A percentile compares a stretch with the other conserved stretches of the same genome.
These are phyloP conservation scores for Teratosphaeria zuluensis DNA, from an alignment of 2,329 filamentous ascomycete species.

Conservation along the genomic window DNA sequence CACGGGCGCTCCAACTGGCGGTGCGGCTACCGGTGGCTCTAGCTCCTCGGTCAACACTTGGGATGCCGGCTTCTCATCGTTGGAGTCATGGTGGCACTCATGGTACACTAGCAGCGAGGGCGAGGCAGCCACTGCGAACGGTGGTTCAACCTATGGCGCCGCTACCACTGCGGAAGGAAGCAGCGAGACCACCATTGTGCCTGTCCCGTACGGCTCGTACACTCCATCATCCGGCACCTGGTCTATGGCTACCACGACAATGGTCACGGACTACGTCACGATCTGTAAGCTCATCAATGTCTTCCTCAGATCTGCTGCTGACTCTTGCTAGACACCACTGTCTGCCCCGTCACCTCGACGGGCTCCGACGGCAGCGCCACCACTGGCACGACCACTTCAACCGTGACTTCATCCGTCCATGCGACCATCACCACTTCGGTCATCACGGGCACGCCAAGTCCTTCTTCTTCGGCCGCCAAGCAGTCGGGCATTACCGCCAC, in stretches of 20 bases:
- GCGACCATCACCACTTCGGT: background rate
- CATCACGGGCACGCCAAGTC: background rate
- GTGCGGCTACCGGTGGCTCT: background rate
- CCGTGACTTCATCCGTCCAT: background rate
- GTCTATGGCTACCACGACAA: background rate
- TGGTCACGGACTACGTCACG: background rate
- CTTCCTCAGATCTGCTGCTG: background rate
- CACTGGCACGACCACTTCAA: background rate
- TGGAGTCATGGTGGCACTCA: background rate
- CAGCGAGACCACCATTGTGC: background rate
- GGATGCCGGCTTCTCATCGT: background rate
- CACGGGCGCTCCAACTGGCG: background rate
- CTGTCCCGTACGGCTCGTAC: constrained; percentile 1
- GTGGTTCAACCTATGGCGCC: background rate
- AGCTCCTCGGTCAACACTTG: background rate
- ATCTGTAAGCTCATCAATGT: background rate
- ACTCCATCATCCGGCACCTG: background rate
- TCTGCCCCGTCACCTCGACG: background rate
- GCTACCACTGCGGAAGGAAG: background rate
- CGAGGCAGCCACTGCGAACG: background rate
- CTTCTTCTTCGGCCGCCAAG: background rate
- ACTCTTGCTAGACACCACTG: background rate
- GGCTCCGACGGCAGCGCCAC: background rate
- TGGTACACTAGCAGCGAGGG: background rate
- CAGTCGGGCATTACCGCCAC: background rate